phyloP scores from a whole-genome alignment of 2,329 filamentous ascomycete genomes.

The Thermomyces lanuginosus region DNA sequence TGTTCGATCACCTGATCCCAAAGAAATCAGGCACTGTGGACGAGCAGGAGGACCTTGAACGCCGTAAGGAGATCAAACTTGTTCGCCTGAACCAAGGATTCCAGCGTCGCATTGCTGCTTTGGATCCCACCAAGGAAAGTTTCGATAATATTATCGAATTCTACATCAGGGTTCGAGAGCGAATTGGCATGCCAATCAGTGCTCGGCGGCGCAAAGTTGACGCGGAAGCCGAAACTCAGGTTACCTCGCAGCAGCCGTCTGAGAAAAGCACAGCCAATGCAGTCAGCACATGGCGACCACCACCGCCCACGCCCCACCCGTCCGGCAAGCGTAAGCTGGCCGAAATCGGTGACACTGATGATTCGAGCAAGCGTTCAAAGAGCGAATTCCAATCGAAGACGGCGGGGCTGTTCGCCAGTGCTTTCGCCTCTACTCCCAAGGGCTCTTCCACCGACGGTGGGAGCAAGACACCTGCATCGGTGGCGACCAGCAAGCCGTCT shows the following conservation, averaged over 20 bases:
- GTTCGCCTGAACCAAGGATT: slow-evolving; percentile 21
- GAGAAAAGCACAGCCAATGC: too few relatives aligned
- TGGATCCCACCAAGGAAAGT: slow-evolving; percentile 17
- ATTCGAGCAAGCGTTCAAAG: slow-evolving; percentile 1
- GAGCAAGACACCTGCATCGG: neutral
- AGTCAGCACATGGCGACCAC: too few relatives aligned
- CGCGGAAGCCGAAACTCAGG: slow-evolving; percentile 7
- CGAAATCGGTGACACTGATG: slow-evolving; percentile 3
- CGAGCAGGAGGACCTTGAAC: too few relatives aligned
- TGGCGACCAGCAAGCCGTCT: neutral
- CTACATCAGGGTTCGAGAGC: slow-evolving; percentile 23
- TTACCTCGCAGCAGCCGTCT: slow-evolving; percentile 8
- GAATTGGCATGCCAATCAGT: slow-evolving; percentile 20
- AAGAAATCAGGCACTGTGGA: too few relatives aligned
- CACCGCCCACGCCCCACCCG: too few relatives aligned
- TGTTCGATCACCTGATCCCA: slow-evolving; percentile 10
- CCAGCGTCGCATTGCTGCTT: slow-evolving; percentile 15
- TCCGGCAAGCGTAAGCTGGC: slow-evolving; percentile 10
- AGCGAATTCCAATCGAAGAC: slow-evolving; percentile 12
- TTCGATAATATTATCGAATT: slow-evolving; percentile 22
- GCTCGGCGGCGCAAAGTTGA: slow-evolving; percentile 4
- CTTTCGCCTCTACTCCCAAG: slow-evolving; percentile 9
- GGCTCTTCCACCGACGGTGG: slow-evolving; percentile 3
- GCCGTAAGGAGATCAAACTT: slow-evolving; percentile 10
- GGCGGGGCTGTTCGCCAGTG: slow-evolving; percentile 16